These are phyloP conservation scores for Sclerotinia nivalis DNA, from an alignment of 2,329 filamentous ascomycete species.

Conservation along the genomic window DNA sequence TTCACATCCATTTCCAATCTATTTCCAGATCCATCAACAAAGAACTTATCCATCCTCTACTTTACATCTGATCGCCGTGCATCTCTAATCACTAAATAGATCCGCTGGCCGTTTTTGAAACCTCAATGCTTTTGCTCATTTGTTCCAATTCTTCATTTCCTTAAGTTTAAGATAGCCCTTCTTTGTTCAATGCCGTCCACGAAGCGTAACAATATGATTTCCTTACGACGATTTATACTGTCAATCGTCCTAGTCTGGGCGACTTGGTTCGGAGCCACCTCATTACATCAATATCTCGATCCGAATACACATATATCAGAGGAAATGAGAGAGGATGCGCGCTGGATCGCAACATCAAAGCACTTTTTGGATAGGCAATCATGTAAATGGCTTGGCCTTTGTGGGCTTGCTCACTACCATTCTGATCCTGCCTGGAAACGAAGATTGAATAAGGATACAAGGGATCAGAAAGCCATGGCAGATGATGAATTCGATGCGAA, in stretches of 20 bases:
- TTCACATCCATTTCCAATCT: not conserved
- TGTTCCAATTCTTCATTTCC: conserved; percentile 7
- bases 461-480: conserved; percentile 23
- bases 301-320: conserved; percentile 56
- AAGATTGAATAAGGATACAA: conserved; percentile 30
- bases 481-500: conserved; percentile 21
- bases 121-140: conserved; percentile 20
- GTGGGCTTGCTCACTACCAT: conserved; percentile 72
- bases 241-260: conserved; percentile 48
- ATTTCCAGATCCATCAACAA: not conserved
- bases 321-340: conserved; percentile 61
- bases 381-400: conserved; percentile 78
- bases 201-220: conserved; percentile 29
- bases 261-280: conserved; percentile 48
- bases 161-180: conserved; percentile 20
- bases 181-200: not conserved
- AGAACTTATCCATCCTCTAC: not conserved
- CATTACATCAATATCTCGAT: conserved; percentile 58
- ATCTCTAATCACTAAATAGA: conserved; percentile 15
- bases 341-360: conserved; percentile 70
- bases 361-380: conserved; percentile 74
- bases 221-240: conserved; percentile 36
- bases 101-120: conserved; percentile 14
- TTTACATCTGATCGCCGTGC: not conserved
- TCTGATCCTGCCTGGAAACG: conserved; percentile 51